These are phyloP conservation scores for Cutaneotrichosporon sp. DNA, from an alignment of 1,284 basidiomycete species.

Conservation along the genomic window DNA sequence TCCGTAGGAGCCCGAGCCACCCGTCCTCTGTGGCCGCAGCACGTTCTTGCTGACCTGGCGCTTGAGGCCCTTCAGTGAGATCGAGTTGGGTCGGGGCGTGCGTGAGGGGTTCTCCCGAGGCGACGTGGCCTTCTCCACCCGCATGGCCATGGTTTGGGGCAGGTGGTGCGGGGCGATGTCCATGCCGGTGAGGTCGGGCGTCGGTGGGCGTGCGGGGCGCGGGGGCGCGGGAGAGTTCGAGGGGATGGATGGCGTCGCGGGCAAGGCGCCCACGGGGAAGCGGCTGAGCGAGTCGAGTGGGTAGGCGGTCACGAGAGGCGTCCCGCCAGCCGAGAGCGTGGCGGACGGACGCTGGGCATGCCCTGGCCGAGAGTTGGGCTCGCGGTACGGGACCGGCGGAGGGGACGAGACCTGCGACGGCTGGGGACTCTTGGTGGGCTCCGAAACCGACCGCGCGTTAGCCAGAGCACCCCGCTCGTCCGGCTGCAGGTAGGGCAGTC, in stretches of 20 bases:
- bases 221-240: conserved; percentile 1
- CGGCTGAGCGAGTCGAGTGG: not conserved
- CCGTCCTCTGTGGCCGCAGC: not conserved
- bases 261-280: not conserved
- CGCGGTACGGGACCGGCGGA: conserved; percentile 4
- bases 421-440: not conserved
- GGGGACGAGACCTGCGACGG: not conserved
- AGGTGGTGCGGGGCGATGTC: conserved; percentile 13
- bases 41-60: conserved; percentile 9
- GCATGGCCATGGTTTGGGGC: conserved; percentile 10
- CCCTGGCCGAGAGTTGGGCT: not conserved
- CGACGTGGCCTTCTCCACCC: conserved; percentile 10
- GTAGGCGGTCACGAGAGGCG: not conserved
- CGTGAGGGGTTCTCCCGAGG: not conserved
- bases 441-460: not conserved
- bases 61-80: conserved; percentile 16
- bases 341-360: not conserved
- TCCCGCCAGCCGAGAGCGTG: not conserved
- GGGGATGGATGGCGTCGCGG: not conserved
- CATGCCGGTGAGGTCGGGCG: conserved; percentile 21
- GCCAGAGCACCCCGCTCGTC: not conserved
- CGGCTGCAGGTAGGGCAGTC: conserved; percentile 21
- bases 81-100: conserved; percentile 9
- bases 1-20: not conserved
- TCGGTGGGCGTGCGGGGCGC: conserved; percentile 23